These are phyloP conservation scores for Oleoguttula mirabilis DNA, from an alignment of 495 filamentous ascomycete genomes.

Conservation along the genomic window DNA sequence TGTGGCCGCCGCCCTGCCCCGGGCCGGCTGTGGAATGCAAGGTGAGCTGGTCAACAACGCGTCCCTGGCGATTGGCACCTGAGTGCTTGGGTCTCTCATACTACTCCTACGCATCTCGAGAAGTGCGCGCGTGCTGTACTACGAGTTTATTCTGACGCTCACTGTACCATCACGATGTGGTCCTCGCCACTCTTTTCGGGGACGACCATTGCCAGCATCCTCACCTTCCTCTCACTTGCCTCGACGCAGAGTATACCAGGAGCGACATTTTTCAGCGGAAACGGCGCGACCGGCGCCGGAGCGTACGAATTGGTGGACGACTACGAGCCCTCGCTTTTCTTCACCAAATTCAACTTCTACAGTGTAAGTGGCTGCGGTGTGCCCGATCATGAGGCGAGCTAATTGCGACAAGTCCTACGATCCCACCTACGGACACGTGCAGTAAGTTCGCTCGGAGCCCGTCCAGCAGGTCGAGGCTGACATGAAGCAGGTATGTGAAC, in stretches of 20 bases:
- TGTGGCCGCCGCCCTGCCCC: too few species aligned
- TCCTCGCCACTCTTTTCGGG: constrained; percentile 18
- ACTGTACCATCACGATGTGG: constrained; percentile 12
- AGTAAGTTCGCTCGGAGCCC: constrained; percentile 15
- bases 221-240: constrained; percentile 5
- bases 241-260: constrained; percentile 8
- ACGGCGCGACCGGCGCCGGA: constrained; percentile 9
- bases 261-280: constrained; percentile 9
- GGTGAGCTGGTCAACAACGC: too few species aligned
- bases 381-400: neutral
- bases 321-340: constrained; percentile 21
- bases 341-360: constrained; percentile 28
- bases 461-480: neutral
- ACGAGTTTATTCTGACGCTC: too few species aligned
- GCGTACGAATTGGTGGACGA: constrained; percentile 19
- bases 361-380: constrained; percentile 13
- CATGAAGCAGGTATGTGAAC: constrained; percentile 13
- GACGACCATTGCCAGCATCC: neutral
- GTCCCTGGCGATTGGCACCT: too few species aligned
- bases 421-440: constrained; percentile 27
- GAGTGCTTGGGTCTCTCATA: too few species aligned
- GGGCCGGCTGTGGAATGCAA: too few species aligned
- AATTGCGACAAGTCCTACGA: constrained; percentile 23
- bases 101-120: too few species aligned
- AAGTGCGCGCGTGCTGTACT: too few species aligned